Evolutionary conservation across 495 filamentous ascomycete species (phyloP), one percentile per base, ranked within the genome.

Genomic region (Penicillium pancosmium): DNA sequence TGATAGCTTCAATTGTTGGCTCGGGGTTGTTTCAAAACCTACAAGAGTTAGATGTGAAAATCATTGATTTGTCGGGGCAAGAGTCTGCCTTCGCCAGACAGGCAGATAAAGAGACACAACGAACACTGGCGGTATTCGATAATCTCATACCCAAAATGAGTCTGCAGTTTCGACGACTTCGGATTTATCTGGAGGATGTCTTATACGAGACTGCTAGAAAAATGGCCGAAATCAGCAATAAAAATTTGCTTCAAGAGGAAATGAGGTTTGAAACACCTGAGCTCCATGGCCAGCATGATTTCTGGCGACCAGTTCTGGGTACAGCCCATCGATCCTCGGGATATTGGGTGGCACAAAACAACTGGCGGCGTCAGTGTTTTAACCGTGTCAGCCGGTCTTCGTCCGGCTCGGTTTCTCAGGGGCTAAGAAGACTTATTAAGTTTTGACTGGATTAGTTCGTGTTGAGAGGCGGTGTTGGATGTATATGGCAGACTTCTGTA

Each of bases 341-440:
- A 44, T 44, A 44, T 18, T 44, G 41, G 41, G n/a, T 44, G 13
- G 41, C 16, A 44, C 15, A 44, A 44, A 16, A 44, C n/a, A 44
- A 44, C 9, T 44, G 41, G 41, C 41, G n/a, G n/a, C 13, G 41
- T 16, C 16, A 44, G 13, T 44, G 8, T 19, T 9, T 44, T 5
- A 19, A 13, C n/a, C 16, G 13, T 12, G 16, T 44, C 16, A n/a
- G 12, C 7, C 13, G 16, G 8, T 18, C 15, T 19, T 44, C 41
- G n/a, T 18, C 41, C 4, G 41, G 41, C 16, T 44, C 41, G 15
- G 41, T 44, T 44, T 44, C 41, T 19, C 41, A 44, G 16, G 41
- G 41, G 8, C 19, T 44, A 18, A 21, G 41, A 19, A 44, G 41
- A 5, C 41, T 44, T 9, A 19, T 44, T 44, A 44, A 44, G 18